Evolutionary conservation across 2,329 filamentous ascomycete species (phyloP).

Genomic region (Talaromyces marneffei): DNA sequence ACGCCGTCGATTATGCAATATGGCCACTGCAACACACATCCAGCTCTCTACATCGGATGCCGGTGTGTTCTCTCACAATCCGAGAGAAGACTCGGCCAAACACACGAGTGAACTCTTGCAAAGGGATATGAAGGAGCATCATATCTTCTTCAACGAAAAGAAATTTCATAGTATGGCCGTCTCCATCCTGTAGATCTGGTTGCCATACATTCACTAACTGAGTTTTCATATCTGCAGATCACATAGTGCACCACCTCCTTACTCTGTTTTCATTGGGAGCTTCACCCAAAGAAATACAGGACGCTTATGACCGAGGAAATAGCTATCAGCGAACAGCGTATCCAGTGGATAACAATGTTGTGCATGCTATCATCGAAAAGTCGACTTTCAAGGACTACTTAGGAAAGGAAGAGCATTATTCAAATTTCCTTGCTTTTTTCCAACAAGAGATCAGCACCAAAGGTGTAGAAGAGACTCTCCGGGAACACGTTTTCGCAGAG

Average conservation of each 20-base stretch:
- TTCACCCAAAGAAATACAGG: constrained; percentile 52
- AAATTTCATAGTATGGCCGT: constrained; percentile 62
- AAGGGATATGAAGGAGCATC: constrained; percentile 64
- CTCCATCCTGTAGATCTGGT: background rate
- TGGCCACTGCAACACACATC: constrained; percentile 46
- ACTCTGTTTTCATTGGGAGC: constrained; percentile 72
- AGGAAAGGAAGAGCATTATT: constrained; percentile 60
- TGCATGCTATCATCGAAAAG: constrained; percentile 54
- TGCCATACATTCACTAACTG: background rate
- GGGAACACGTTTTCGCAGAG: constrained; percentile 63
- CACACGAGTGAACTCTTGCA: constrained; percentile 65
- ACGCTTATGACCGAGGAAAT: constrained; percentile 59
- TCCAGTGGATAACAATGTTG: constrained; percentile 44
- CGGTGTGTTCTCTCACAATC: constrained; percentile 43
- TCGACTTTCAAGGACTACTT: constrained; percentile 54
- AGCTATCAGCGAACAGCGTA: constrained; percentile 58
- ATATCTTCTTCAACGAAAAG: constrained; percentile 71
- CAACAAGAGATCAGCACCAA: constrained; percentile 62
- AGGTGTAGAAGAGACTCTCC: constrained; percentile 57
- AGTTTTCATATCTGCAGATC: constrained; percentile 44
- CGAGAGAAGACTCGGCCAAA: constrained; percentile 54
- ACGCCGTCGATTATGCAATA: constrained; percentile 21
- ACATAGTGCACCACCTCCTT: constrained; percentile 73
- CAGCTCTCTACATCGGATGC: constrained; percentile 40
- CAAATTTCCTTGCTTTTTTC: constrained; percentile 72